These are phyloP conservation scores for Brassica balearica DNA, from an alignment of 441 rosid species.

Conservation along the genomic window DNA sequence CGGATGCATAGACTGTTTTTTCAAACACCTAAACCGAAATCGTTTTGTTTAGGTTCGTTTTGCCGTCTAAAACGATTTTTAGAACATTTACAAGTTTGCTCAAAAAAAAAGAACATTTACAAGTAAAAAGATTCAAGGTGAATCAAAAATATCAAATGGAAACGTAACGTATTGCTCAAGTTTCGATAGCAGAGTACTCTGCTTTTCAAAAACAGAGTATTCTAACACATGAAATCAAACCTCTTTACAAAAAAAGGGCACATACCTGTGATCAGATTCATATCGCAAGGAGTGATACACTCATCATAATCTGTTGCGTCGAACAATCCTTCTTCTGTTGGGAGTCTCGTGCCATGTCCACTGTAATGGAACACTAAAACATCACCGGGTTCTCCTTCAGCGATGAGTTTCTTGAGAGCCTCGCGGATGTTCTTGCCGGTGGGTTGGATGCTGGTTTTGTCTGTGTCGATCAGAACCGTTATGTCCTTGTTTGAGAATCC, in stretches of 20 bases:
- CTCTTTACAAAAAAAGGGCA: not conserved
- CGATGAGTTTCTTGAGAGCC: conserved; percentile 52
- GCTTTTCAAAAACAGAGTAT: not conserved
- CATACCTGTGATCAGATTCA: conserved; percentile 84
- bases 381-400: conserved; percentile 61
- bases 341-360: conserved; percentile 90
- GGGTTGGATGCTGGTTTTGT: conserved; percentile 59
- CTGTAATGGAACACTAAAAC: conserved; percentile 80
- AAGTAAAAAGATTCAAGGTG: not conserved
- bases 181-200: not conserved
- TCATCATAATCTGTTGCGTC: conserved; percentile 90
- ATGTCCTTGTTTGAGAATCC: conserved; percentile 67
- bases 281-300: conserved; percentile 90
- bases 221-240: not conserved
- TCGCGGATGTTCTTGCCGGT: conserved; percentile 77
- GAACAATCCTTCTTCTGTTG: conserved; percentile 70
- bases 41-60: too few relatives aligned
- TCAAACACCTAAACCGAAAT: too few relatives aligned
- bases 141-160: too few relatives aligned
- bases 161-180: not conserved
- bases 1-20: too few relatives aligned
- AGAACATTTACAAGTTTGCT: too few relatives aligned
- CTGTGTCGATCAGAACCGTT: conserved; percentile 70
- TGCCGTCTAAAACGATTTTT: too few relatives aligned
- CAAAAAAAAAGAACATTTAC: too few relatives aligned